A percentile compares a stretch with the other conserved stretches of the same genome.
Conservation (phyloP, 768 basidiomycete species). For the Trametes cingulata region DNA sequence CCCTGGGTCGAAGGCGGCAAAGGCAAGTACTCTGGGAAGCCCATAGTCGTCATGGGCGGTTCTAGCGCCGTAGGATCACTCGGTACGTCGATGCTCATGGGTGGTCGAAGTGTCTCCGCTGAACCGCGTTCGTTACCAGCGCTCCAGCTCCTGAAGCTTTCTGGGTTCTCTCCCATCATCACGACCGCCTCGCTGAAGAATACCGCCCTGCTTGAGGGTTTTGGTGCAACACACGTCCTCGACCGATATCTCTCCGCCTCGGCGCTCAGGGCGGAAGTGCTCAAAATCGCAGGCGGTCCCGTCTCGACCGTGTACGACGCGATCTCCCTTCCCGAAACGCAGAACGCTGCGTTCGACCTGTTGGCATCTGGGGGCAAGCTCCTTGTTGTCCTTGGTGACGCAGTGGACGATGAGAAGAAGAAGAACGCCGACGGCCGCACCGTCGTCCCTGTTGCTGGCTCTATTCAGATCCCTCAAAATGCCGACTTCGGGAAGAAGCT, state of each 20-base stretch:
- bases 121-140: constrained; percentile 12
- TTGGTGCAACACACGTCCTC: constrained; percentile 30
- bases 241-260: constrained; percentile 23
- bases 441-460: constrained; percentile 44
- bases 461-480: constrained; percentile 9
- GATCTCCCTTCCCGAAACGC: constrained; percentile 23
- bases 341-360: constrained; percentile 21
- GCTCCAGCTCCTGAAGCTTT: constrained; percentile 29
- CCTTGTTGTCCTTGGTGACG: constrained; percentile 3
- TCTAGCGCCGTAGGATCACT: constrained; percentile 26
- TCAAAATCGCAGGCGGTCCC: constrained; percentile 22
- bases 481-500: constrained; percentile 20
- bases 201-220: constrained; percentile 14
- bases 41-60: constrained; percentile 31
- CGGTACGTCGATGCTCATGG: constrained; percentile 9
- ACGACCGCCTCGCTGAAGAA: constrained; percentile 32
- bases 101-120: not conserved
- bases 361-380: constrained; percentile 26
- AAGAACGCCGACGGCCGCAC: constrained; percentile 42
- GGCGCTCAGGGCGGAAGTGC: constrained; percentile 7
- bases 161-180: constrained; percentile 33
- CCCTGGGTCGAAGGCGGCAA: constrained; percentile 30
- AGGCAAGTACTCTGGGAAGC: constrained; percentile 32
- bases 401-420: not conserved
- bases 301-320: constrained; percentile 25